Percentiles rank a stretch among this genome's conserved stretches.
Evolutionary conservation across 2,329 filamentous ascomycete genomes (phyloP).

Genomic region (Aspergillus bombycis): DNA sequence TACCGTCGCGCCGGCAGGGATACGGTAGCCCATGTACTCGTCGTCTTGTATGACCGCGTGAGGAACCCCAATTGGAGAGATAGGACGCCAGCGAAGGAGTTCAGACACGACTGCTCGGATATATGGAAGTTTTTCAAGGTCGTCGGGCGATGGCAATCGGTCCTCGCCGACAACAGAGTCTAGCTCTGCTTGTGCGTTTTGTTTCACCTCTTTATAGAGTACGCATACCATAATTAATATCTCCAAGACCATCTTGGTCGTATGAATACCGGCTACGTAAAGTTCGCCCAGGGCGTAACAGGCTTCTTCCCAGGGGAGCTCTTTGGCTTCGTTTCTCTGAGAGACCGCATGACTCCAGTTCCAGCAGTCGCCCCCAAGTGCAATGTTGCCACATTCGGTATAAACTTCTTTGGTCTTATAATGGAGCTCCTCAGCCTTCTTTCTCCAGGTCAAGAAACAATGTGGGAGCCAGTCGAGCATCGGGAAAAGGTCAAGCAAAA

Average conservation of each 20-base stretch:
- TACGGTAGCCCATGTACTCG: slow-evolving; percentile 50
- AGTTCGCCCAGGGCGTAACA: slow-evolving; percentile 49
- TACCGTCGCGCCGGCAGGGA: slow-evolving; percentile 51
- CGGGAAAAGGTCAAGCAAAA: slow-evolving; percentile 17
- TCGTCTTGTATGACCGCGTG: slow-evolving; percentile 53
- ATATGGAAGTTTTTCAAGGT: slow-evolving; percentile 35
- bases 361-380: slow-evolving; percentile 17
- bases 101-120: slow-evolving; percentile 37
- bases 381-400: slow-evolving; percentile 10
- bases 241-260: slow-evolving; percentile 51
- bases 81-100: slow-evolving; percentile 42
- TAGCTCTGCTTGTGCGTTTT: slow-evolving; percentile 41
- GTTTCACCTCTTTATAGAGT: slow-evolving; percentile 46
- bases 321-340: slow-evolving; percentile 41
- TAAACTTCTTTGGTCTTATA: slow-evolving; percentile 19
- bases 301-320: slow-evolving; percentile 47
- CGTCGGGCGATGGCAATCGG: slow-evolving; percentile 36
- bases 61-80: slow-evolving; percentile 49
- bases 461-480: slow-evolving; percentile 11
- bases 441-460: slow-evolving; percentile 14
- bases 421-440: slow-evolving; percentile 17
- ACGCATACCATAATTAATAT: slow-evolving; percentile 51
- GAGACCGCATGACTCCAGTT: slow-evolving; percentile 26
- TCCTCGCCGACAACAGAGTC: slow-evolving; percentile 35
- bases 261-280: slow-evolving; percentile 54